phyloP scores from a whole-genome alignment of 768 basidiomycete species.

The Brasilioporus rufonigricans region DNA sequence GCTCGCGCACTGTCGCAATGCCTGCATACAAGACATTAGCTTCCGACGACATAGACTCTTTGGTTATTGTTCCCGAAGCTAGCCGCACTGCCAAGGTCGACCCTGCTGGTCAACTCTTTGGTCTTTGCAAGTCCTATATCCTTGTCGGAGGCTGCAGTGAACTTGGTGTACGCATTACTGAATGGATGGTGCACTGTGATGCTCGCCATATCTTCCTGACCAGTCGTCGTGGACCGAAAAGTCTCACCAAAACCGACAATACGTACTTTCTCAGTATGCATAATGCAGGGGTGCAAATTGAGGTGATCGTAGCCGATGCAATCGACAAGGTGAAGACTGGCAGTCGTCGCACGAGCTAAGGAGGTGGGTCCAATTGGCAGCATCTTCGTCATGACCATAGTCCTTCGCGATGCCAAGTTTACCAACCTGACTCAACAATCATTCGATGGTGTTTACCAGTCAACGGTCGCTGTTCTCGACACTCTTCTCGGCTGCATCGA shows the following conservation, averaged over 20 bases:
- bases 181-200: constrained; percentile 34
- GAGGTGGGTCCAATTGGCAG: constrained; percentile 30
- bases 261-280: constrained; percentile 29
- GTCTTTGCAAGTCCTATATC: constrained; percentile 26
- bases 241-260: constrained; percentile 22
- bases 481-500: constrained; percentile 15
- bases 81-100: constrained; percentile 18
- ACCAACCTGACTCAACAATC: constrained; percentile 33
- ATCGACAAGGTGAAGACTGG: constrained; percentile 19
- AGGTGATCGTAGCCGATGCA: constrained; percentile 29
- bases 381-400: constrained; percentile 34
- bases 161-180: constrained; percentile 27
- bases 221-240: constrained; percentile 19
- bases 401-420: constrained; percentile 34
- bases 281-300: constrained; percentile 21
- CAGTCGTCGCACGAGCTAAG: constrained; percentile 22
- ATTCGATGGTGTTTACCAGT: constrained; percentile 26
- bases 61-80: constrained; percentile 18
- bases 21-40: constrained; percentile 4
- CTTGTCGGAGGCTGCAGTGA: constrained; percentile 23
- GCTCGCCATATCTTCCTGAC: constrained; percentile 34
- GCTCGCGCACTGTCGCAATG: constrained; percentile 11
- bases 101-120: constrained; percentile 28
- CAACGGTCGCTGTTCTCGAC: constrained; percentile 20
- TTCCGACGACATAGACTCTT: constrained; percentile 5